Percentiles rank a stretch among this genome's conserved stretches.
phyloP scores from a whole-genome alignment of 208 protist species.

The Acanthamoeba castellanii region DNA sequence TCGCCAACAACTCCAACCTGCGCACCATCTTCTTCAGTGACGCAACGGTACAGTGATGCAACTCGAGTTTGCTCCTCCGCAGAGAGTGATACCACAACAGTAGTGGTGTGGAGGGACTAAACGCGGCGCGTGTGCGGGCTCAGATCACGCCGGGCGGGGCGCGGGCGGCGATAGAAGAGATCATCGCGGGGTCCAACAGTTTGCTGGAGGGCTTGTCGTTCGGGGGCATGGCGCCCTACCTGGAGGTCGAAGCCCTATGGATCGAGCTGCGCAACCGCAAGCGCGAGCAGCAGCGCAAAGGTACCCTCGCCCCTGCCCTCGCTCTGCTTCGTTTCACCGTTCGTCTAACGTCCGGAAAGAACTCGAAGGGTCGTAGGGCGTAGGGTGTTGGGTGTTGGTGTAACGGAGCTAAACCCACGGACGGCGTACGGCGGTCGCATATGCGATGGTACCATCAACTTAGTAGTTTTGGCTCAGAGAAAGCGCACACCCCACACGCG shows the following conservation, averaged over 20 bases:
- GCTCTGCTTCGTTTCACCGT: background rate
- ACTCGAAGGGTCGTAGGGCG: no score
- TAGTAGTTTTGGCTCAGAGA: no score
- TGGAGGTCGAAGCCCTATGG: background rate
- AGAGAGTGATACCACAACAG: background rate
- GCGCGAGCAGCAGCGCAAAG: background rate
- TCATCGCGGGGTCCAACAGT: background rate
- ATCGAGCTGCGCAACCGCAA: background rate
- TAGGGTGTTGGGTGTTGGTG: no score
- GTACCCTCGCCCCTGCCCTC: background rate
- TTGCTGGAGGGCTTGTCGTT: background rate
- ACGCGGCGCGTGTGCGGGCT: background rate
- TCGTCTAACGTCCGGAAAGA: no score
- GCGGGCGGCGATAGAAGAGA: background rate
- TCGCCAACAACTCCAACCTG: background rate
- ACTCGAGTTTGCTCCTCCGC: background rate
- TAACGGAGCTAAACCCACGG: no score
- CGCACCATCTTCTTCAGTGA: conserved; percentile 37
- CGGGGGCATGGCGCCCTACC: background rate
- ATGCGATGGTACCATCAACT: no score
- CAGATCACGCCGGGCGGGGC: background rate
- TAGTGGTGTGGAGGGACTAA: background rate
- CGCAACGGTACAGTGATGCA: background rate
- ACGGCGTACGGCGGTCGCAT: no score
- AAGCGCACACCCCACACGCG: no score